These are phyloP conservation scores for Fusarium coicis DNA, from an alignment of 2,329 filamentous ascomycete genomes.

Conservation along the genomic window DNA sequence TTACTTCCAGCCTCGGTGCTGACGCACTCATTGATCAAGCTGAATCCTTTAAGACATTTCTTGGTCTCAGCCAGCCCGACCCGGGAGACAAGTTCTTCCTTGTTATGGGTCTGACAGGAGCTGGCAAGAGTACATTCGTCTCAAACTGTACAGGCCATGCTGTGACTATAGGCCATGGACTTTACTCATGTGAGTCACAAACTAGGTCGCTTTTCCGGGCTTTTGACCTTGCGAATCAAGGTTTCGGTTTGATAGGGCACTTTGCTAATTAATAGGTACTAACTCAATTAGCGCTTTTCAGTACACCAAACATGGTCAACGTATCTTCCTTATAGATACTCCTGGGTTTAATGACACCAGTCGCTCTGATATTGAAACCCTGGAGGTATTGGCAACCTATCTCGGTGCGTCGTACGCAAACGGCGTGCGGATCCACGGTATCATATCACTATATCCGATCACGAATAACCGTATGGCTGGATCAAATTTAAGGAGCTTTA, in stretches of 20 bases:
- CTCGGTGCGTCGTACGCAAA: conserved; percentile 24
- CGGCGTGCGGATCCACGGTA: not conserved
- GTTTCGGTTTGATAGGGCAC: no score
- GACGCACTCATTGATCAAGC: not conserved
- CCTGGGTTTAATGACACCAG: conserved; percentile 25
- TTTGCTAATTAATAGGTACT: not conserved
- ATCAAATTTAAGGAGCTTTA: not conserved
- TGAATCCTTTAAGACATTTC: not conserved
- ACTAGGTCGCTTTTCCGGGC: not conserved
- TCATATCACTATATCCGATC: conserved; percentile 19
- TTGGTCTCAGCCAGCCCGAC: not conserved
- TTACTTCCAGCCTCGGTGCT: not conserved
- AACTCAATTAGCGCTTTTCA: conserved; percentile 3
- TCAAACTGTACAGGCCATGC: not conserved
- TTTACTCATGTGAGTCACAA: conserved; percentile 10
- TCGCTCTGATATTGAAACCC: conserved; percentile 13
- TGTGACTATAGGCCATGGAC: not conserved
- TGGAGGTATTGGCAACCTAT: conserved; percentile 16
- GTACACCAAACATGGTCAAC: not conserved
- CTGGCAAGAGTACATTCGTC: conserved; percentile 20
- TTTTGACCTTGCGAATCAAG: not conserved
- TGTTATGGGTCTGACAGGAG: conserved; percentile 10
- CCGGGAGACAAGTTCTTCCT: conserved; percentile 6
- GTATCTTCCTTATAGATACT: conserved; percentile 20
- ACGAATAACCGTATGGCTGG: conserved; percentile 24